Evolutionary conservation across 345 rosid species (phyloP).

Genomic region (Hibiscus trionum): DNA sequence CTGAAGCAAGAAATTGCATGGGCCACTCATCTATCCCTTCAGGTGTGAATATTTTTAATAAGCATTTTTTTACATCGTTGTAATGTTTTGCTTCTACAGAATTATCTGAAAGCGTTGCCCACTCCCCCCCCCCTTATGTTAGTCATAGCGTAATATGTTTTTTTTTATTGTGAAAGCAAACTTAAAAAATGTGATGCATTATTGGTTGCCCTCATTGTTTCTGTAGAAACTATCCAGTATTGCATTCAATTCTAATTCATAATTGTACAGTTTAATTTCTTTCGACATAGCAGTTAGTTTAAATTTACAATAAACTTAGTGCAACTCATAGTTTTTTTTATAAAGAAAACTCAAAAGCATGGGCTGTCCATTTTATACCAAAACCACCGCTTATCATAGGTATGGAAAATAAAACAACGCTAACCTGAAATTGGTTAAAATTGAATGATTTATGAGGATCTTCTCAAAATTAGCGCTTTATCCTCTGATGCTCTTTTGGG

Average conservation of each 20-base stretch:
- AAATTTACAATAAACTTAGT: too few relatives aligned
- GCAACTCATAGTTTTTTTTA: too few relatives aligned
- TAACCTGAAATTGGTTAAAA: background rate
- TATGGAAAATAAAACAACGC: background rate
- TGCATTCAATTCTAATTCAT: background rate
- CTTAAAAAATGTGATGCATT: background rate
- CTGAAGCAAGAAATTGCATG: constrained; percentile 92
- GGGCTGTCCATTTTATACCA: too few relatives aligned
- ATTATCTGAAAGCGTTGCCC: too few relatives aligned
- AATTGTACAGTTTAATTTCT: background rate
- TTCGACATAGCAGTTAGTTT: too few relatives aligned
- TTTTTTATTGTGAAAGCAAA: too few relatives aligned
- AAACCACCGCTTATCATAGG: background rate
- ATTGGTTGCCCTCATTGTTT: background rate
- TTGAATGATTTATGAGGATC: background rate
- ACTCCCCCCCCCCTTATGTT: too few relatives aligned
- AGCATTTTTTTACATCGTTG: background rate
- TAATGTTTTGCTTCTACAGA: background rate
- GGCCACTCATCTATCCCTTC: constrained; percentile 91
- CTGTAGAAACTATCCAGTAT: background rate
- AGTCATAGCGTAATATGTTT: too few relatives aligned
- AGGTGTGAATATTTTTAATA: constrained; percentile 30
- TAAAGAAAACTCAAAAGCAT: too few relatives aligned
- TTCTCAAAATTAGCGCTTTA: background rate
- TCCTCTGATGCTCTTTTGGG: background rate